Conservation (phyloP, 2,329 filamentous ascomycete genomes). For the Orbilia brochopaga region DNA sequence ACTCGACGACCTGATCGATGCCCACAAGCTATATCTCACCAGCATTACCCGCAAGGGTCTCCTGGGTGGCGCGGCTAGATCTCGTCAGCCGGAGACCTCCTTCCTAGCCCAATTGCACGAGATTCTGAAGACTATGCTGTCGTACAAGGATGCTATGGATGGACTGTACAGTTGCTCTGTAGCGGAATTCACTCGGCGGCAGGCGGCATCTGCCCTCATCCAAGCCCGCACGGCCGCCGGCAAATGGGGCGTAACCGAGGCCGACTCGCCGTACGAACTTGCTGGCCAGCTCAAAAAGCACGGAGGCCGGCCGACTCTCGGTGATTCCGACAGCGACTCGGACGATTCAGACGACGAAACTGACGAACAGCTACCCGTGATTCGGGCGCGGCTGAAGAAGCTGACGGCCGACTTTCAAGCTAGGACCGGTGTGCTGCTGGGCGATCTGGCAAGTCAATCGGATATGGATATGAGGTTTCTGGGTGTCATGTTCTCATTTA, state of each 20-base stretch:
- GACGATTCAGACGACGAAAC: slow-evolving; percentile 58
- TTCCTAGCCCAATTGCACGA: slow-evolving; percentile 93
- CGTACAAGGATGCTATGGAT: slow-evolving; percentile 91
- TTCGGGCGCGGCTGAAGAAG: slow-evolving; percentile 74
- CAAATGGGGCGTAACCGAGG: slow-evolving; percentile 69
- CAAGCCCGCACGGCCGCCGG: slow-evolving; percentile 71
- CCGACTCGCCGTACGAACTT: slow-evolving; percentile 57
- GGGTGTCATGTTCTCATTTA: slow-evolving; percentile 98
- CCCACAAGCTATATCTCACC: slow-evolving; percentile 87
- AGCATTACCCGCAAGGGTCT: slow-evolving; percentile 96
- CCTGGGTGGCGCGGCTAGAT: slow-evolving; percentile 65
- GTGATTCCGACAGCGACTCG: slow-evolving; percentile 23
- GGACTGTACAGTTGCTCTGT: slow-evolving; percentile 93
- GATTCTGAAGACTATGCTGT: slow-evolving; percentile 89
- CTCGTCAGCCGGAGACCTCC: slow-evolving; percentile 70
- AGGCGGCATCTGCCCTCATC: slow-evolving; percentile 78
- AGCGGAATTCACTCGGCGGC: slow-evolving; percentile 88
- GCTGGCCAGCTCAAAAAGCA: slow-evolving; percentile 56
- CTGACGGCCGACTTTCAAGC: slow-evolving; percentile 78
- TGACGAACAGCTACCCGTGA: slow-evolving; percentile 73
- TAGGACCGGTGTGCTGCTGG: slow-evolving; percentile 79
- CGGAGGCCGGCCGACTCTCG: slow-evolving; percentile 48
- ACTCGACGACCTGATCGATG: slow-evolving; percentile 90
- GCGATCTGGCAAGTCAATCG: slow-evolving; percentile 85
- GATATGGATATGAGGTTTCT: slow-evolving; percentile 96